A percentile compares a stretch with the other conserved stretches of the same genome.
Evolutionary conservation across 331 rosid species (phyloP).

Genomic region (Arachis monticola): DNA sequence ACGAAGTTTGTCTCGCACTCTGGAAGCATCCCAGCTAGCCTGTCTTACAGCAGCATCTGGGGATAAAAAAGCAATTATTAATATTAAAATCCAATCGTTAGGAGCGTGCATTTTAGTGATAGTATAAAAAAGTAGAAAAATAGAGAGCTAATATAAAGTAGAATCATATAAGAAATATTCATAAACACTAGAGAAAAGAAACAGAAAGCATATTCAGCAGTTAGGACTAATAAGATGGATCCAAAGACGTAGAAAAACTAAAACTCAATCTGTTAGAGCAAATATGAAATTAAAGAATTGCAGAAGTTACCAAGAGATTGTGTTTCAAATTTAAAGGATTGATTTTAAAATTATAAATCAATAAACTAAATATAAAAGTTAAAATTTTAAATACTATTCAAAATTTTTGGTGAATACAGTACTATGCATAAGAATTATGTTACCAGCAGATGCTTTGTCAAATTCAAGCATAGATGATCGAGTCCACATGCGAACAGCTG

Average conservation of each 20-base stretch:
- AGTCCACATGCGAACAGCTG: constrained; percentile 53
- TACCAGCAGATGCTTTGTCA: constrained; percentile 81
- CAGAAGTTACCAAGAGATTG: constrained; percentile 13
- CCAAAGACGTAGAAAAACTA: constrained; percentile 13
- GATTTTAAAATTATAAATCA: neutral
- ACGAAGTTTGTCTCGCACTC: constrained; percentile 65
- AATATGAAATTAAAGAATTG: constrained; percentile 7
- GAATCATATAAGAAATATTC: constrained; percentile 9
- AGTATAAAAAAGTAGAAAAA: neutral
- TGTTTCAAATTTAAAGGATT: constrained; percentile 21
- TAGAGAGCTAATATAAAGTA: constrained; percentile 6
- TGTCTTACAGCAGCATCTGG: constrained; percentile 71
- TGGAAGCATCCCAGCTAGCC: constrained; percentile 75
- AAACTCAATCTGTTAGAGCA: constrained; percentile 4
- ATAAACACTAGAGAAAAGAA: constrained; percentile 17
- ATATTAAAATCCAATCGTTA: constrained; percentile 13
- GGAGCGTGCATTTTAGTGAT: neutral
- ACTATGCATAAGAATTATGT: constrained; percentile 28
- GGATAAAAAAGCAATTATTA: constrained; percentile 13
- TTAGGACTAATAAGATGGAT: neutral
- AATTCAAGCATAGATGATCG: constrained; percentile 58
- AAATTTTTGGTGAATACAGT: neutral
- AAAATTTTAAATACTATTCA: constrained; percentile 17
- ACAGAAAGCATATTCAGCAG: constrained; percentile 2
- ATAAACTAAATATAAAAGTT: neutral